These are phyloP conservation scores for Pythium chondricola DNA, from an alignment of 352 stramenopile species.

Conservation along the genomic window DNA sequence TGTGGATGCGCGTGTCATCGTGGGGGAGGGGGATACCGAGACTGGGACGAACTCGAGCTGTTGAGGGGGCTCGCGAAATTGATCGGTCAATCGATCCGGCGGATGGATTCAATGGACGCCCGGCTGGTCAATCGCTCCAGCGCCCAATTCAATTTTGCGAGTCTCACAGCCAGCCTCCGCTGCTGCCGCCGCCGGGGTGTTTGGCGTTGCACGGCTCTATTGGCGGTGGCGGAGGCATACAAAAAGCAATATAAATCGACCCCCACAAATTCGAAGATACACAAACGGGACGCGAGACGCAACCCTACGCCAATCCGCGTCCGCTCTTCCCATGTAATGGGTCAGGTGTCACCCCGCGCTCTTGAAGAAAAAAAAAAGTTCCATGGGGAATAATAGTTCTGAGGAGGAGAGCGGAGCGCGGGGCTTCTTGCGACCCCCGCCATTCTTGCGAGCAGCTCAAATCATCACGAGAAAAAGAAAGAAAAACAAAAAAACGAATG, in stretches of 20 bases:
- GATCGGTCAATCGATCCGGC: too few relatives aligned
- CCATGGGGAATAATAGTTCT: background rate
- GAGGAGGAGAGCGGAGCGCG: slow-evolving; percentile 3
- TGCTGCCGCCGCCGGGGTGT: background rate
- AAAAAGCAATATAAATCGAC: slow-evolving; percentile 8
- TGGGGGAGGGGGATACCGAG: background rate
- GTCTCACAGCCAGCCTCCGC: too few relatives aligned
- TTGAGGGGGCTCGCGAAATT: too few relatives aligned
- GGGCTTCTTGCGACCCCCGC: slow-evolving; percentile 7
- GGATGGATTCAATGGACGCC: too few relatives aligned
- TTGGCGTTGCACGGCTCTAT: background rate
- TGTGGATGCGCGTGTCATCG: slow-evolving; percentile 2
- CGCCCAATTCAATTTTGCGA: too few relatives aligned
- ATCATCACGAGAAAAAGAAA: too few relatives aligned
- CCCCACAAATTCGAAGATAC: slow-evolving; percentile 25
- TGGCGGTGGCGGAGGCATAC: slow-evolving; percentile 4
- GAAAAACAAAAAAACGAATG: background rate
- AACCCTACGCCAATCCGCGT: slow-evolving; percentile 18
- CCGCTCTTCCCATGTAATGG: slow-evolving; percentile 10
- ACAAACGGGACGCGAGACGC: slow-evolving; percentile 21
- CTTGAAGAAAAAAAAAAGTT: background rate
- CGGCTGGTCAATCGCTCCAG: too few relatives aligned
- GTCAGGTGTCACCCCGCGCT: slow-evolving; percentile 17
- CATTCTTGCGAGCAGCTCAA: too few relatives aligned
- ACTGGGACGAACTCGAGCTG: too few relatives aligned